Evolutionary conservation across 2,329 filamentous ascomycete species (phyloP), one percentile per base, ranked within the genome.

Genomic region (Trichoderma gracile): DNA sequence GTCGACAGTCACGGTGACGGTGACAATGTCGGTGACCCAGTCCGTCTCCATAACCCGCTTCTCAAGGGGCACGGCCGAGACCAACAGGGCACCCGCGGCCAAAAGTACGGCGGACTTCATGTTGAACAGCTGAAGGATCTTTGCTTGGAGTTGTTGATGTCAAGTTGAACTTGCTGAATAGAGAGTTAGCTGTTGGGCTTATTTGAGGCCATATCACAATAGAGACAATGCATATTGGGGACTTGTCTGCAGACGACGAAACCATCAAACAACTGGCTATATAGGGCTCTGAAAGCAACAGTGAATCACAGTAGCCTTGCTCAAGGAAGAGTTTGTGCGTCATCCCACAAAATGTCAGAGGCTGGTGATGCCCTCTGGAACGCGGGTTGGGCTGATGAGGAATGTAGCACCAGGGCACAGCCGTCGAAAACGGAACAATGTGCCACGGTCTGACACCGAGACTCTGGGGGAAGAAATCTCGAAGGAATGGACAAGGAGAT

Each of bases 41-140:
- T 79, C 69, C 33, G 77, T 81, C 66, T 78, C 69, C 66, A 78
- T 68, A 53, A 68, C 76, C 58, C 81, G 77, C 71, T 78, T 77
- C 64, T 76, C 68, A 42, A 82, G 72, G 62, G 81, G 82, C 56
- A 73, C 71, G 69, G 81, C 81, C 64, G 76, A 70, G 63, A 78
- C 80, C 73, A 84, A 67, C 59, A 81, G 67, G 70, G 82, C 80
- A 71, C 80, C 75, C 67, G 80, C 76, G 69, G 77, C 75, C 68
- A 76, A 74, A 69, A 85, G 73, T 68, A 80, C 74, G 64, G 80
- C 66, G 55, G 82, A 81, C 78, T 82, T 84, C 82, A 85, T 85
- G 68, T 73, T 82, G 74, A 40, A 46, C 47, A 19, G 27, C 40
- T 33, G 62, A 47, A 58, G 38, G 27, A n/a, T 63, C 30, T 61